Percentiles rank a stretch among this genome's conserved stretches.
These are phyloP conservation scores for Buddleja alternifolia DNA, from an alignment of 257 asterid species.

Conservation along the genomic window DNA sequence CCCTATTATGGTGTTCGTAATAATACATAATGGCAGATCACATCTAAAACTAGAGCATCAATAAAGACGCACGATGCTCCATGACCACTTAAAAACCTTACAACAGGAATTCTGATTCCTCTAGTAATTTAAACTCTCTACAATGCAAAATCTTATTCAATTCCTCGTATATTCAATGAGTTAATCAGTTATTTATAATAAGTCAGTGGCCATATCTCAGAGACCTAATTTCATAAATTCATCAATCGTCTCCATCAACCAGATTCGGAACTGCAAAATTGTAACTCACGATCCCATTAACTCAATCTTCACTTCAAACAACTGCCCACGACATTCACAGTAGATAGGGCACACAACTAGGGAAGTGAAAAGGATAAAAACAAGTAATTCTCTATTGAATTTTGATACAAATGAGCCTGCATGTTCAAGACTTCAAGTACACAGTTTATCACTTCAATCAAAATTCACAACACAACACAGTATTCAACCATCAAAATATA, in stretches of 20 bases:
- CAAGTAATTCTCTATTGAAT: background rate
- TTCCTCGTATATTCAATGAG: background rate
- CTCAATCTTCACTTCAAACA: background rate
- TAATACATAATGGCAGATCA: background rate
- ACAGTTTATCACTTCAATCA: background rate
- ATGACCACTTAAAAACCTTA: background rate
- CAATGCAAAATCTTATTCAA: background rate
- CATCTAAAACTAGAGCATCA: background rate
- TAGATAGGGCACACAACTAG: no score
- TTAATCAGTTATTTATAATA: background rate
- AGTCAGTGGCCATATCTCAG: background rate
- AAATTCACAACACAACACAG: constrained; percentile 9
- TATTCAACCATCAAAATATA: background rate
- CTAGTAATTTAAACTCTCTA: background rate
- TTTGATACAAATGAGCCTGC: background rate
- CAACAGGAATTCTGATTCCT: constrained; percentile 21
- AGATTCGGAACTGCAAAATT: background rate
- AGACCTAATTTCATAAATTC: background rate
- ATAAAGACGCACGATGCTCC: background rate
- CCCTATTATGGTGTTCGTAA: background rate
- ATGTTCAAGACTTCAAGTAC: background rate
- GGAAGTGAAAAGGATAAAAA: background rate
- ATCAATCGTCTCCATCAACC: background rate
- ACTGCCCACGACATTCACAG: background rate
- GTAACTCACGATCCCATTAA: background rate